Evolutionary conservation across 306 rosid genomes (phyloP).

Genomic region (Spatholobus suberectus): DNA sequence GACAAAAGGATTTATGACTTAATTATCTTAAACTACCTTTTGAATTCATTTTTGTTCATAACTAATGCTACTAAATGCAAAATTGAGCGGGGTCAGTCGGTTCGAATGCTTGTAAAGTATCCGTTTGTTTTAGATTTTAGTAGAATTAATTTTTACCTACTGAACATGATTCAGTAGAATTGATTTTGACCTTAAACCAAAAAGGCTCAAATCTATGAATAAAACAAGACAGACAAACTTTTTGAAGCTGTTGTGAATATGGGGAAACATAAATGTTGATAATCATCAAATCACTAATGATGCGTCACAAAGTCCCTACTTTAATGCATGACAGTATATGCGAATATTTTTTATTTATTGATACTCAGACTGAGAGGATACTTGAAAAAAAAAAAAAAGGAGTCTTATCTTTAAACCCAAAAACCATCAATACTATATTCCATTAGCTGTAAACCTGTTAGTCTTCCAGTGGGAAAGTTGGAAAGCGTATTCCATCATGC

Average conservation of each 20-base stretch:
- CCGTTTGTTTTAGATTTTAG: not conserved
- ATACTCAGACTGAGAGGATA: too few relatives aligned
- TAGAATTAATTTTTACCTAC: not conserved
- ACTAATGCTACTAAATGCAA: not conserved
- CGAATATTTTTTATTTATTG: too few relatives aligned
- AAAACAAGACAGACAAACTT: not conserved
- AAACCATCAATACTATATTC: not conserved
- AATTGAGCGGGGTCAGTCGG: not conserved
- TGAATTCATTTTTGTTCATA: not conserved
- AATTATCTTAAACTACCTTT: not conserved
- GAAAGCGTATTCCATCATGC: constrained; percentile 20
- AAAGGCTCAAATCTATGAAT: not conserved
- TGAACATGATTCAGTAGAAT: not conserved
- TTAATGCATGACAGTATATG: not conserved
- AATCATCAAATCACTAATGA: not conserved
- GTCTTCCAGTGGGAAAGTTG: not conserved
- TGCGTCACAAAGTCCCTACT: not conserved
- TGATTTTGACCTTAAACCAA: not conserved
- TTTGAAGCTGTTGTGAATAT: constrained; percentile 21
- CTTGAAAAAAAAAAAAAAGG: too few relatives aligned
- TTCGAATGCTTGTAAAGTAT: not conserved
- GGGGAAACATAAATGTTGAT: constrained; percentile 7
- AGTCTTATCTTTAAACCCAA: not conserved
- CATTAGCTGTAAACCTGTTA: constrained; percentile 21
- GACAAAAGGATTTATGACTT: not conserved